Percentiles rank a stretch among this genome's conserved stretches.
These are phyloP conservation scores for Xanthoparmelia taractica DNA, from an alignment of 495 filamentous ascomycete species.

Conservation along the genomic window DNA sequence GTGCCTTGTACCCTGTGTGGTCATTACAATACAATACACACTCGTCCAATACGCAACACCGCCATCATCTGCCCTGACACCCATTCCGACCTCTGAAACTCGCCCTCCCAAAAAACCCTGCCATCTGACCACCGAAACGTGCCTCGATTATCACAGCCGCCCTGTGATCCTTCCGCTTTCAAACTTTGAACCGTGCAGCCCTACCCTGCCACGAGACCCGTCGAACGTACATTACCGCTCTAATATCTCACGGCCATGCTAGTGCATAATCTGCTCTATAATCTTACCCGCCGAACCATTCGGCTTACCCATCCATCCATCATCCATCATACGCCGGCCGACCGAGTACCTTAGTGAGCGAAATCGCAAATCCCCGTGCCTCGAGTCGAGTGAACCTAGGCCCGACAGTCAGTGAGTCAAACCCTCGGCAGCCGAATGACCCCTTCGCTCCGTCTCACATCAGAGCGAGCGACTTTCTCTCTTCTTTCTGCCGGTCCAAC, in stretches of 20 bases:
- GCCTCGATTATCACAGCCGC: background rate
- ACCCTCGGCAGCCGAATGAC: too few relatives aligned
- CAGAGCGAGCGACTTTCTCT: too few relatives aligned
- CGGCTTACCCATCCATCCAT: too few relatives aligned
- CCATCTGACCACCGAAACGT: background rate
- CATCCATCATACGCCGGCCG: too few relatives aligned
- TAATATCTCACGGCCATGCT: background rate
- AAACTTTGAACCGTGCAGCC: background rate
- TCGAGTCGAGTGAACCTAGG: too few relatives aligned
- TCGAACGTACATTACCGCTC: background rate
- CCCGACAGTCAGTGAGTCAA: too few relatives aligned
- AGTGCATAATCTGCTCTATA: background rate
- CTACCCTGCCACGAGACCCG: background rate
- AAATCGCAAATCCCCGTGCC: too few relatives aligned
- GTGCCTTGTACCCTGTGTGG: background rate
- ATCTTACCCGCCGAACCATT: constrained; percentile 1
- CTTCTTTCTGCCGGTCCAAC: background rate
- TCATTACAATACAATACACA: background rate
- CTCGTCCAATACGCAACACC: background rate
- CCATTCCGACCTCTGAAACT: background rate
- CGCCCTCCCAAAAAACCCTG: background rate
- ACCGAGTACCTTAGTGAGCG: too few relatives aligned
- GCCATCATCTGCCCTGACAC: background rate
- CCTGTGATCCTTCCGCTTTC: background rate
- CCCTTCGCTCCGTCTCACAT: background rate